Evolutionary conservation across 2,329 filamentous ascomycete genomes (phyloP), one percentile per base, ranked within the genome.

Genomic region (Emmonsia crescens): DNA sequence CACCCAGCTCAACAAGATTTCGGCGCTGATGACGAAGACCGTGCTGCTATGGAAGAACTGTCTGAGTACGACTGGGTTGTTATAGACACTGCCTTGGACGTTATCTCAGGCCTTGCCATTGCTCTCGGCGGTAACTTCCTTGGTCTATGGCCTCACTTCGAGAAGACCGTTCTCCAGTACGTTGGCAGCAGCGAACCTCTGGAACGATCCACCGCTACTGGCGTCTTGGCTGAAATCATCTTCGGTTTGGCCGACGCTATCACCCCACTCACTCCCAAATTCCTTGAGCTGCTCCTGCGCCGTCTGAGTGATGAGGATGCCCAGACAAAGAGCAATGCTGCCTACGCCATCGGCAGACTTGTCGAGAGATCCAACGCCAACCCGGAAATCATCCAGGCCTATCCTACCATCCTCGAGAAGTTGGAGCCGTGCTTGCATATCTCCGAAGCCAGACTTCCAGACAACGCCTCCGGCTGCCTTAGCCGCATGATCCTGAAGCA

Each of bases 61-160:
- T 96, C 93, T 2, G 94, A 99, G 78, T 96, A 96, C 71, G 94
- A 97, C 79, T 97, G 94, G 94, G 84, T 96, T 21, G 88, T 96
- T 59, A 88, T 97, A 60, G 94, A 99, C 78, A 96, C 91, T 10
- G 92, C 91, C 42, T 84, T 97, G 61, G 94, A 97, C 67, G 91
- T 96, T 55, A 82, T 96, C 58, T 90, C 91, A 59, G 91, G 89
- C 44, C 83, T 97, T 48, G 87, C 92, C 24, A 85, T 85, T 55
- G 91, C 91, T 38, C 85, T 97, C 16, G 94, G 94, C 46, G 75
- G 83, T 27, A 85, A 86, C 68, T 97, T 96, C 70, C 82, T 83
- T 61, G 88, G 96, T 79, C 81, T 96, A 64, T 97, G 91, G 91
- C 95, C 96, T 81, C 86, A 96, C 69, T 96, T 96, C 68, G 89